Conservation (phyloP, 2,329 filamentous ascomycete species). For the Trichophyton schoenleinii region DNA sequence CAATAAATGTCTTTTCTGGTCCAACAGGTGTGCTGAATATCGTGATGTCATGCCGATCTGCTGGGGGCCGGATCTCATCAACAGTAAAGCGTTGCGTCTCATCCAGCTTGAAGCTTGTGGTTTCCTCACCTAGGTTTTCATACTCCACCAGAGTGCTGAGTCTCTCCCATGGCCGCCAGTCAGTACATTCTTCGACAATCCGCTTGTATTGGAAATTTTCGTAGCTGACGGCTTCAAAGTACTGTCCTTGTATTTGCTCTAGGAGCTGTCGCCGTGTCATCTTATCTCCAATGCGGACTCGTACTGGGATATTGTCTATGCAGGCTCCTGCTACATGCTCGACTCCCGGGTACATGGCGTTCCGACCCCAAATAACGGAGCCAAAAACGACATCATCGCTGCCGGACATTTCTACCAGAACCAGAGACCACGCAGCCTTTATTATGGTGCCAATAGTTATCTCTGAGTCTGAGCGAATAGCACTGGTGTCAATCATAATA, state of each 20-base stretch:
- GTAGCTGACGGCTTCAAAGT: background rate
- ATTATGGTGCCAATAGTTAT: slow-evolving; percentile 3
- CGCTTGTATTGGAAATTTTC: background rate
- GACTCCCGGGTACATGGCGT: slow-evolving; percentile 26
- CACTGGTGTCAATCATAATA: background rate
- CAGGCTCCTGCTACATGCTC: slow-evolving; percentile 34
- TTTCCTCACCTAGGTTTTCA: background rate
- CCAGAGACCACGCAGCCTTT: slow-evolving; percentile 8
- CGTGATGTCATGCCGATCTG: background rate
- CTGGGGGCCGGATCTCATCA: background rate
- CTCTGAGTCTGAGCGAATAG: background rate
- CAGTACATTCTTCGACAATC: background rate
- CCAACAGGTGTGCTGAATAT: background rate
- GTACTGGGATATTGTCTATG: slow-evolving; percentile 34
- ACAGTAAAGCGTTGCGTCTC: background rate
- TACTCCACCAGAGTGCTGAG: background rate
- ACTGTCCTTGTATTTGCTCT: background rate
- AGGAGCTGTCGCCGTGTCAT: background rate
- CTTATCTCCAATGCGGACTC: slow-evolving; percentile 16
- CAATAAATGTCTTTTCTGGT: background rate
- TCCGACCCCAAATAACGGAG: slow-evolving; percentile 33
- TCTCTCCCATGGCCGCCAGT: background rate
- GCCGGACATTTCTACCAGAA: slow-evolving; percentile 9
- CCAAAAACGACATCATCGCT: slow-evolving; percentile 33
- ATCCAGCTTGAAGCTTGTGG: background rate